Percentiles rank a stretch among this genome's conserved stretches.
Conservation (phyloP, 805 yeast genomes). For the Pichia deserticola region DNA sequence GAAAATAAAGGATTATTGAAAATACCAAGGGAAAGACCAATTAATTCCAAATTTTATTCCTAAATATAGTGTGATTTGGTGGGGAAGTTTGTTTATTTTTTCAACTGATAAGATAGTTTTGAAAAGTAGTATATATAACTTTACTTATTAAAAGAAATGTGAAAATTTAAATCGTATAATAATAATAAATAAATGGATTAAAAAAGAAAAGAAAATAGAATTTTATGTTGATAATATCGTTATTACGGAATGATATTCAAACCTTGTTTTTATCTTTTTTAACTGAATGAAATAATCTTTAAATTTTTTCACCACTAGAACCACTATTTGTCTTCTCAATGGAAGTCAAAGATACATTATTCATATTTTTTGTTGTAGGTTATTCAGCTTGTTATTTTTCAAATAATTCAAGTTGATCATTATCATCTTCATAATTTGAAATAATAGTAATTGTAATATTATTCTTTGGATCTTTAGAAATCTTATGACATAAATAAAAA, state of each 20-base stretch:
- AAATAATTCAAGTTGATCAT: neutral
- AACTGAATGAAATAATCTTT: too few species aligned
- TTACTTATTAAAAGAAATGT: neutral
- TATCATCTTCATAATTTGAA: neutral
- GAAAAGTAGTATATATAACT: neutral
- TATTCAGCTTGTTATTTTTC: neutral
- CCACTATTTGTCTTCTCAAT: neutral
- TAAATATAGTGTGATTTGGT: neutral
- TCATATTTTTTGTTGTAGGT: neutral
- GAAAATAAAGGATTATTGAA: slow-evolving; percentile 44
- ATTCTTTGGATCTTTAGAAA: neutral
- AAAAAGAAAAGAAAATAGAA: too few species aligned
- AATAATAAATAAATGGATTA: too few species aligned
- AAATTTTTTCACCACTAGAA: neutral
- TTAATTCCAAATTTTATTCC: slow-evolving; percentile 10
- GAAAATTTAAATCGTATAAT: neutral
- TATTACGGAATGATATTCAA: too few species aligned
- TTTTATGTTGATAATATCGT: too few species aligned
- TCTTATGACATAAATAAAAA: neutral
- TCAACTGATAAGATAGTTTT: neutral
- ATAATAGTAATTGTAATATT: neutral
- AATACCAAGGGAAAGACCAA: slow-evolving; percentile 38
- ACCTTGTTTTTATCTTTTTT: too few species aligned
- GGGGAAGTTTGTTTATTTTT: neutral
- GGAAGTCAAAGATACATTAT: neutral